Conservation (phyloP, 2,329 filamentous ascomycete species). For the Apiospora hydei region DNA sequence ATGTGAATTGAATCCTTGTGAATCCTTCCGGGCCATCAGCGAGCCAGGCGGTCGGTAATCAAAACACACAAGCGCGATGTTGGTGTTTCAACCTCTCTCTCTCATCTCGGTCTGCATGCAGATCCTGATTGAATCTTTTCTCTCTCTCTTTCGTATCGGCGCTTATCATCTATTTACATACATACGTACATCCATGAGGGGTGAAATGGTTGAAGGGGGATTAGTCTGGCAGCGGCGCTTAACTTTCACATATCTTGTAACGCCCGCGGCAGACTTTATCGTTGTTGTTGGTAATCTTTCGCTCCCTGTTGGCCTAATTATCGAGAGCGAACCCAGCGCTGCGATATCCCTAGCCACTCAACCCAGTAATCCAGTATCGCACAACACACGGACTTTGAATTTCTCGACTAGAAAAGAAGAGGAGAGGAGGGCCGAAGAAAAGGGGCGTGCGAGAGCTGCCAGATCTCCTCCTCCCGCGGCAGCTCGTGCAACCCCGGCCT, state of each 20-base stretch:
- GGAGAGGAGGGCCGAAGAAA: background rate
- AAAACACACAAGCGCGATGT: conserved; percentile 2
- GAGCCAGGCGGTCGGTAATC: background rate
- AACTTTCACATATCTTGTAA: background rate
- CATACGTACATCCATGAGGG: background rate
- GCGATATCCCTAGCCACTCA: background rate
- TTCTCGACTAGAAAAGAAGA: background rate
- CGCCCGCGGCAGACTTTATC: conserved; percentile 12
- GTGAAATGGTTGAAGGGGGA: background rate
- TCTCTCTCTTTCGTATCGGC: background rate
- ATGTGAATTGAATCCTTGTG: background rate
- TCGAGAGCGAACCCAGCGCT: conserved; percentile 12
- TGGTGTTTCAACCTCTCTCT: background rate
- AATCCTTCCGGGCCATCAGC: background rate
- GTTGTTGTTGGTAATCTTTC: conserved; percentile 7
- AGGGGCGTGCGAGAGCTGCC: conserved; percentile 15
- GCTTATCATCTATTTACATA: background rate
- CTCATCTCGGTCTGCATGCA: background rate
- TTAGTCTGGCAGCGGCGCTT: conserved; percentile 16
- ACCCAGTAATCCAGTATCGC: background rate
- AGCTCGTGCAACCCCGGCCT: conserved; percentile 15
- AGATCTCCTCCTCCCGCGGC: conserved; percentile 8
- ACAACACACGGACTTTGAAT: background rate
- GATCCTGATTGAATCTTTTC: background rate
- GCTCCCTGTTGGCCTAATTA: background rate